A percentile compares a stretch with the other conserved stretches of the same genome.
Conservation (phyloP, 2,329 filamentous ascomycete genomes). For the Eutypa lata region DNA sequence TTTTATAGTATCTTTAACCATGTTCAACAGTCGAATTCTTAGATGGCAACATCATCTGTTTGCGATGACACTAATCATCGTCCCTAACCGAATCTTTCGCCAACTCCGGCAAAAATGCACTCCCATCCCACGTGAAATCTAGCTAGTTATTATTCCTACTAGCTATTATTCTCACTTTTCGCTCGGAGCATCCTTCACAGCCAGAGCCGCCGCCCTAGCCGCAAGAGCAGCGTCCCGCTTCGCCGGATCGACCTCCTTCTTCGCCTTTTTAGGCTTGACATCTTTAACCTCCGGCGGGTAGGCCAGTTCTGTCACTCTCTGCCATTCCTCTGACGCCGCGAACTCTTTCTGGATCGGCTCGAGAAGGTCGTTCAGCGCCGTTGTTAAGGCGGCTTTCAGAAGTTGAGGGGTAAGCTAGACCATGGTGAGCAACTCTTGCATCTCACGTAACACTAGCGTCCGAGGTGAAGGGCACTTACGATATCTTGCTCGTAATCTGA, state of each 20-base stretch:
- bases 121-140: not conserved
- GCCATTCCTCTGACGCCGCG: constrained; percentile 72
- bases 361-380: constrained; percentile 70
- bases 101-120: constrained; percentile 8
- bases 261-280: constrained; percentile 68
- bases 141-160: constrained; percentile 3
- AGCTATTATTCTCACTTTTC: constrained; percentile 9
- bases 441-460: constrained; percentile 9
- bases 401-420: constrained; percentile 74
- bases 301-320: constrained; percentile 70
- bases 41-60: too few relatives aligned
- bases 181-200: constrained; percentile 13
- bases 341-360: constrained; percentile 75
- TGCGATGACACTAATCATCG: too few relatives aligned
- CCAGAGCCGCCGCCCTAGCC: constrained; percentile 16
- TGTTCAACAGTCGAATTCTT: too few relatives aligned
- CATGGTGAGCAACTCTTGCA: constrained; percentile 9
- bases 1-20: too few relatives aligned
- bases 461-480: constrained; percentile 43
- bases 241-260: constrained; percentile 60
- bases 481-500: constrained; percentile 78
- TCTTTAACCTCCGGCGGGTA: constrained; percentile 68
- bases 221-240: constrained; percentile 18
- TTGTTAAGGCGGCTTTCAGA: constrained; percentile 79
- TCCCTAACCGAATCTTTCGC: too few relatives aligned